Base-by-base conservation (phyloP, 1,284 basidiomycete genomes). In the Melampsora larici-populina region DNA sequence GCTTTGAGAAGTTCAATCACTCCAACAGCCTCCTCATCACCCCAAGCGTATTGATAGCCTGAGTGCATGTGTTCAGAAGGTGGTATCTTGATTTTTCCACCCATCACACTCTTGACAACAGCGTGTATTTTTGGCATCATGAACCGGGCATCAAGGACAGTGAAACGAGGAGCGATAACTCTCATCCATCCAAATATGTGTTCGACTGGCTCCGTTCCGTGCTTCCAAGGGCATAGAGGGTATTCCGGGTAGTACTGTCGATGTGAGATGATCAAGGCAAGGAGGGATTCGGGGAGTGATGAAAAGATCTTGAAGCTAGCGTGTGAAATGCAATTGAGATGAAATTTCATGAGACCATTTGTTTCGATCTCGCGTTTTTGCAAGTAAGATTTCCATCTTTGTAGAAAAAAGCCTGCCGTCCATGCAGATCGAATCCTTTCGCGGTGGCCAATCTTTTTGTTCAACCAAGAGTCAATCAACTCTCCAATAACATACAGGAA, bases 161-260 rank as follows among this genome's bases (percentile, higher is more conserved):
- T n/a, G n/a, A n/a, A n/a, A 24, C 46, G 58, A 1, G 69, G 69
- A 51, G 62, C 62, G 18, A 71, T 58, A 6, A 71, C 69, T 43
- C 36, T 8, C 36, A 36, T 36, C 36, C 36, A 36, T 36, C 36
- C 36, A 9, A 36, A 36, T 31, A 68, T 68, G 24, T 68, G 66
- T 40, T 48, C 69, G 21, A 49, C 58, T 43, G 69, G 55, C 62
- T 71, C 33, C 3, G 55, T 71, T 13, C 69, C 55, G 55, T 71
- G 69, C 55, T 71, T 71, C 69, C 69, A 71, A 17, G 55, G 55
- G 46, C 58, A 60, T 11, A 71, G 69, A 40, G 69, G 69, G 3
- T 40, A 40, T 4, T 29, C 24, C 1, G 69, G 55, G 36, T 62
- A 62, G 40, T 6, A 71, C 43, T 71, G n/a, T 13, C 69, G n/a